phyloP scores from a whole-genome alignment of 306 rosid genomes.

The Medicago ruthenica region DNA sequence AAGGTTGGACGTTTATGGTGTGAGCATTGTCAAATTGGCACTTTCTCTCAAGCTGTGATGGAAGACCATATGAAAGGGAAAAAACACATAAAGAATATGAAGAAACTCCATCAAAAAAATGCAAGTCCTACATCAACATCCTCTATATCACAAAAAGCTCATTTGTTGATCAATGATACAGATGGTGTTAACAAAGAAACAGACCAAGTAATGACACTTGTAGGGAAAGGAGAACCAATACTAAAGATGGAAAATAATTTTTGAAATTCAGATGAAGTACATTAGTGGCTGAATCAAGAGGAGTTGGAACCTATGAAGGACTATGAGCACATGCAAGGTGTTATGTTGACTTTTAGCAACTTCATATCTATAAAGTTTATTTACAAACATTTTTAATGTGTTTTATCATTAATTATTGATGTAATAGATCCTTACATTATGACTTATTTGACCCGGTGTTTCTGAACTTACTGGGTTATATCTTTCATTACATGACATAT shows the following conservation, averaged over 20 bases:
- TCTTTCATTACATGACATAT: neutral
- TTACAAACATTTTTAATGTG: neutral
- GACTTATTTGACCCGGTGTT: conserved; percentile 4
- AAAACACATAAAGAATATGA: conserved; percentile 47
- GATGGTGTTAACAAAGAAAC: conserved; percentile 25
- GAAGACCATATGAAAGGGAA: conserved; percentile 53
- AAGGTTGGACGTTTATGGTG: conserved; percentile 49
- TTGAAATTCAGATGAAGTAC: neutral
- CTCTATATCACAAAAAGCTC: conserved; percentile 18
- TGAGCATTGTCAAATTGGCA: conserved; percentile 51
- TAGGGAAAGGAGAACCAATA: conserved; percentile 29
- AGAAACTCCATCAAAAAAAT: neutral
- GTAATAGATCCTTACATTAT: neutral
- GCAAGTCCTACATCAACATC: neutral
- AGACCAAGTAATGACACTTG: neutral
- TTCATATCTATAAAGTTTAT: neutral
- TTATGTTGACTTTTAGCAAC: neutral
- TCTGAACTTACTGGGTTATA: conserved; percentile 1
- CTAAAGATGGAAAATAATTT: neutral
- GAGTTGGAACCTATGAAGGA: conserved; percentile 1
- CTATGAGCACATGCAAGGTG: conserved; percentile 4
- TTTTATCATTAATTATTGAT: neutral
- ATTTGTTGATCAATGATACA: conserved; percentile 20
- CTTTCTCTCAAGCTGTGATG: conserved; percentile 38
- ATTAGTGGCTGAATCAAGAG: neutral